These are phyloP conservation scores for Balakata baccata DNA, from an alignment of 345 rosid species.

Conservation along the genomic window DNA sequence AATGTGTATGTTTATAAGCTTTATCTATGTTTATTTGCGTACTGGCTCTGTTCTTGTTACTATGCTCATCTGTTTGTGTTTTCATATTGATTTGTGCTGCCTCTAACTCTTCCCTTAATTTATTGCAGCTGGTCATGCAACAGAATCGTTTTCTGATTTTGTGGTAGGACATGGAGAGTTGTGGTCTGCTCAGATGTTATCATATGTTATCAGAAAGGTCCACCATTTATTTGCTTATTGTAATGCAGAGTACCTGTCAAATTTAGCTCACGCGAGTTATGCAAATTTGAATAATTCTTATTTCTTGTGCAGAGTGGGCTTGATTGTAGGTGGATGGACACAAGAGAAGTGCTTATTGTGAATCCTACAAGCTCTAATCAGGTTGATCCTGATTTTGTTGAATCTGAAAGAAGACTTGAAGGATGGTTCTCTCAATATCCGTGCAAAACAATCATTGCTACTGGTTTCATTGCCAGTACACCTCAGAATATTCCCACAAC, in stretches of 20 bases:
- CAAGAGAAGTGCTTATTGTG: conserved; percentile 90
- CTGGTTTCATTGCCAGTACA: conserved; percentile 99
- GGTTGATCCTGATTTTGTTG: conserved; percentile 88
- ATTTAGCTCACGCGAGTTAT: background rate
- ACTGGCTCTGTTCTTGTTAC: background rate
- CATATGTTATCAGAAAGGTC: conserved; percentile 82
- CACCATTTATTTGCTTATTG: conserved; percentile 9
- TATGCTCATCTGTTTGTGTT: background rate
- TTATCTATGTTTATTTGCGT: background rate
- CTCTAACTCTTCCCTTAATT: background rate
- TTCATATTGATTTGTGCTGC: background rate
- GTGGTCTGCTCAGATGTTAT: conserved; percentile 94
- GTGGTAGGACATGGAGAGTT: conserved; percentile 96
- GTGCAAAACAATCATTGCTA: conserved; percentile 66
- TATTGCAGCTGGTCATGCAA: conserved; percentile 86
- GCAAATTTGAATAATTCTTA: background rate
- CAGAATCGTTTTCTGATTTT: conserved; percentile 93
- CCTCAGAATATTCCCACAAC: conserved; percentile 93
- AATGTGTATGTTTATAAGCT: background rate
- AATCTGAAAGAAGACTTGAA: conserved; percentile 70
- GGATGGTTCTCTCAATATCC: conserved; percentile 74
- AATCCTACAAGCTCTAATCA: conserved; percentile 85
- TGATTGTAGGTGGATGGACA: conserved; percentile 95
- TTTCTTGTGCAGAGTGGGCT: conserved; percentile 53
- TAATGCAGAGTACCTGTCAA: background rate